Evolutionary conservation across 2,329 filamentous ascomycete species (phyloP).

Genomic region (Pseudogymnoascus sp.): DNA sequence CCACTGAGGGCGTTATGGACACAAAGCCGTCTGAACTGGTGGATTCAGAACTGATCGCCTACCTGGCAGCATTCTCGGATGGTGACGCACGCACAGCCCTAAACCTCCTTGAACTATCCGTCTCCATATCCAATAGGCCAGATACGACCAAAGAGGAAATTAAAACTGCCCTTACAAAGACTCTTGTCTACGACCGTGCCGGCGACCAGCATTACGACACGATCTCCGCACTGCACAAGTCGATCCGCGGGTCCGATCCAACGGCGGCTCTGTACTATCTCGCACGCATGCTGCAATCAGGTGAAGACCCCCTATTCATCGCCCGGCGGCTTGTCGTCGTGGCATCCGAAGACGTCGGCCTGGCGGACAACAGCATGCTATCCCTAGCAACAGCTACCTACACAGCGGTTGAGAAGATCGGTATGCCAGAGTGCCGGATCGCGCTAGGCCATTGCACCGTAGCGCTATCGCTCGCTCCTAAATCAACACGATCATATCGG

Average conservation of each 20-base stretch:
- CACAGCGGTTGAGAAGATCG: conserved; percentile 82
- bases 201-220: conserved; percentile 97
- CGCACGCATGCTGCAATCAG: conserved; percentile 88
- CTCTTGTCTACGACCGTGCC: conserved; percentile 86
- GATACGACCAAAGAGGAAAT: conserved; percentile 66
- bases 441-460: conserved; percentile 82
- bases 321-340: conserved; percentile 91
- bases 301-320: conserved; percentile 88
- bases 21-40: conserved; percentile 46
- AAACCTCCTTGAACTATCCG: conserved; percentile 82
- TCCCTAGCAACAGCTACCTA: conserved; percentile 79
- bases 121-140: conserved; percentile 61
- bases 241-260: conserved; percentile 75
- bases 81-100: conserved; percentile 89
- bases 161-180: conserved; percentile 79
- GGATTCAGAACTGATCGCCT: conserved; percentile 67
- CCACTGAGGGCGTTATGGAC: conserved; percentile 47
- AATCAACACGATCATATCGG: conserved; percentile 81
- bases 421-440: conserved; percentile 90
- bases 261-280: conserved; percentile 93
- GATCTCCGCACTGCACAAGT: conserved; percentile 95
- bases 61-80: conserved; percentile 79
- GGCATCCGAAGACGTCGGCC: conserved; percentile 84
- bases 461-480: conserved; percentile 70
- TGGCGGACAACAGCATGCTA: conserved; percentile 79